These are phyloP conservation scores for Cydonia oblonga DNA, from an alignment of 331 rosid genomes.

Conservation along the genomic window DNA sequence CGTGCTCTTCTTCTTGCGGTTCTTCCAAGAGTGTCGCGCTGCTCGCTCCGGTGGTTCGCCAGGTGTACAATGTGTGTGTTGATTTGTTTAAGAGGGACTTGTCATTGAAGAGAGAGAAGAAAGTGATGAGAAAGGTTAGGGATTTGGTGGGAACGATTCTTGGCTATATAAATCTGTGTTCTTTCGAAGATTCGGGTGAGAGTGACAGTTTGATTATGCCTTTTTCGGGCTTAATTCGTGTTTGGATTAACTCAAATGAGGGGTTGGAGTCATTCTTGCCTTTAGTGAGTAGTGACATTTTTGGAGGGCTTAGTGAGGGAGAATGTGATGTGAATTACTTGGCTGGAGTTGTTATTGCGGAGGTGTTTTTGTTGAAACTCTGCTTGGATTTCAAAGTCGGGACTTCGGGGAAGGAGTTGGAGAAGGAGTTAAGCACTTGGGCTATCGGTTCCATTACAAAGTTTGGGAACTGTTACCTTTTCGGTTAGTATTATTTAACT, in stretches of 20 bases:
- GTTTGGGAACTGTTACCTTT: conserved; percentile 41
- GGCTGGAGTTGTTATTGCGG: conserved; percentile 54
- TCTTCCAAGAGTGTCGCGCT: conserved; percentile 48
- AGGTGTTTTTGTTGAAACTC: conserved; percentile 46
- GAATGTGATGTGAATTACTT: conserved; percentile 38
- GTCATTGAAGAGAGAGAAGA: conserved; percentile 43
- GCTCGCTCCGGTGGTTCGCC: conserved; percentile 48
- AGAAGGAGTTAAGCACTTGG: conserved; percentile 47
- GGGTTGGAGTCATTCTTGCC: conserved; percentile 47
- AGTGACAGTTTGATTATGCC: conserved; percentile 21
- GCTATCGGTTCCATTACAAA: conserved; percentile 55
- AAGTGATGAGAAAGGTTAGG: conserved; percentile 47
- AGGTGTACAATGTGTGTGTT: conserved; percentile 23
- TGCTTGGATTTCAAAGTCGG: conserved; percentile 29
- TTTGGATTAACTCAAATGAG: conserved; percentile 42
- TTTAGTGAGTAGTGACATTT: conserved; percentile 40
- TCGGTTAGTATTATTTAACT: conserved; percentile 39
- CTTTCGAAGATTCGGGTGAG: conserved; percentile 16
- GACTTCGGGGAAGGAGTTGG: conserved; percentile 31
- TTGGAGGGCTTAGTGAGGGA: conserved; percentile 25
- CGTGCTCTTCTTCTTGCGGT: conserved; percentile 40
- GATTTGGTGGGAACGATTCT: conserved; percentile 43
- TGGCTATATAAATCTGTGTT: conserved; percentile 44
- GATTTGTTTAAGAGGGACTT: conserved; percentile 37
- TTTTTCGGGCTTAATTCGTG: conserved; percentile 32